These are phyloP conservation scores for Thraustotheca clavata DNA, from an alignment of 352 stramenopile species.

Conservation along the genomic window DNA sequence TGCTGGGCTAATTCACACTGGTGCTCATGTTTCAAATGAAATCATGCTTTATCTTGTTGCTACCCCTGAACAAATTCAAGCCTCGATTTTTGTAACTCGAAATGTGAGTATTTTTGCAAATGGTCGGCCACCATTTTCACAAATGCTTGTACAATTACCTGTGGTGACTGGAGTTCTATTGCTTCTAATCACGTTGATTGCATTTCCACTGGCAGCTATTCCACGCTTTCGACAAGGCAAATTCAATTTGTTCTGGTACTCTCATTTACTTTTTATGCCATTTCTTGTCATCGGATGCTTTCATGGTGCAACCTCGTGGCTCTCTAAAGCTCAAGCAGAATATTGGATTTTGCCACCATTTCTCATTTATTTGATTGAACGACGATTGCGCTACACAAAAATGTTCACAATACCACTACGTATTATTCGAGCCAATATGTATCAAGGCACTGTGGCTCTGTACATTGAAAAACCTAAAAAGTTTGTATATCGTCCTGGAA, in stretches of 20 bases:
- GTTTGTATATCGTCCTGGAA: conserved; percentile 24
- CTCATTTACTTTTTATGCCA: conserved; percentile 20
- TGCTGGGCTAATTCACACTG: conserved; percentile 29
- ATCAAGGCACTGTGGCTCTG: conserved; percentile 24
- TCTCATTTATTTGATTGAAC: conserved; percentile 29
- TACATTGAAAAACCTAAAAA: conserved; percentile 31
- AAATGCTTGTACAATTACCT: conserved; percentile 35
- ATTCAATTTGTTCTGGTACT: conserved; percentile 22
- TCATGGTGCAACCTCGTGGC: conserved; percentile 32
- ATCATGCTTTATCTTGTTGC: conserved; percentile 59
- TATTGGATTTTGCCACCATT: conserved; percentile 31
- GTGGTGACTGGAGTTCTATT: conserved; percentile 39
- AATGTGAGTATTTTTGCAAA: conserved; percentile 40
- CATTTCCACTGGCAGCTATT: conserved; percentile 29
- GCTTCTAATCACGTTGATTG: conserved; percentile 24
- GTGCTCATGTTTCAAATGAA: conserved; percentile 57
- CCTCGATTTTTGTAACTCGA: conserved; percentile 30
- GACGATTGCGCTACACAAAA: conserved; percentile 23
- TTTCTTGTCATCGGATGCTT: conserved; percentile 59
- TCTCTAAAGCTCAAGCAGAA: conserved; percentile 26
- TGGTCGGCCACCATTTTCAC: conserved; percentile 46
- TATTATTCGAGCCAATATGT: conserved; percentile 23
- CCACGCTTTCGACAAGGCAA: conserved; percentile 24
- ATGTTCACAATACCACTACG: conserved; percentile 26
- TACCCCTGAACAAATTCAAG: conserved; percentile 45